Conservation (phyloP, 805 yeast species). For the Candida arabinofermentans region DNA sequence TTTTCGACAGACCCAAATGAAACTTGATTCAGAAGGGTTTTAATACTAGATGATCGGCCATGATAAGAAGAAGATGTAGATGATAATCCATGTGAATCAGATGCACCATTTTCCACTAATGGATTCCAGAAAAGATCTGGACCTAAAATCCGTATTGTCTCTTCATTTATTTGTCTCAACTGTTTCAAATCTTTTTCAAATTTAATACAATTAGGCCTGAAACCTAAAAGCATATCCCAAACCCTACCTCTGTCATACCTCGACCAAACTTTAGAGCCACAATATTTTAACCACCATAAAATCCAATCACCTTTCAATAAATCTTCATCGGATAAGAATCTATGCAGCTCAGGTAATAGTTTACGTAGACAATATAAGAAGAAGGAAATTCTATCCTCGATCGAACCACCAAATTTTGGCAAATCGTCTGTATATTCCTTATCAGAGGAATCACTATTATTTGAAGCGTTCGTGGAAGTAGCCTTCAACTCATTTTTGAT, state of each 20-base stretch:
- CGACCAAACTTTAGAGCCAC: slow-evolving; percentile 83
- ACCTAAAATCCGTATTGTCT: slow-evolving; percentile 36
- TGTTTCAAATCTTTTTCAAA: slow-evolving; percentile 24
- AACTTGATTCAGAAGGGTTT: slow-evolving; percentile 25
- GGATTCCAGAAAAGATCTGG: slow-evolving; percentile 65
- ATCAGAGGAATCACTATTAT: slow-evolving; percentile 10
- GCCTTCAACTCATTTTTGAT: slow-evolving; percentile 18
- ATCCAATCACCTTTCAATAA: slow-evolving; percentile 82
- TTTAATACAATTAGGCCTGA: slow-evolving; percentile 43
- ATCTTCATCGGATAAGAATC: slow-evolving; percentile 76
- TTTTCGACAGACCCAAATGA: slow-evolving; percentile 21
- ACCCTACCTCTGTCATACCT: slow-evolving; percentile 77
- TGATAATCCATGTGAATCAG: slow-evolving; percentile 1
- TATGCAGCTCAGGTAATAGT: slow-evolving; percentile 70
- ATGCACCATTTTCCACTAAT: slow-evolving; percentile 22
- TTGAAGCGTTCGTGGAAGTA: slow-evolving; percentile 1
- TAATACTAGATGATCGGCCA: slow-evolving; percentile 30
- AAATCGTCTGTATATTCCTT: slow-evolving; percentile 22
- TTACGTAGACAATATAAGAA: slow-evolving; percentile 62
- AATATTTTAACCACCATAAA: slow-evolving; percentile 91
- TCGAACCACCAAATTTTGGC: slow-evolving; percentile 48
- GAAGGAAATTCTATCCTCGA: slow-evolving; percentile 63
- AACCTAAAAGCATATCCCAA: slow-evolving; percentile 86
- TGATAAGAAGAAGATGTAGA: slow-evolving; percentile 5
- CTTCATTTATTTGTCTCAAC: slow-evolving; percentile 18